Evolutionary conservation across 345 rosid genomes (phyloP).

Genomic region (Camelina neglecta): DNA sequence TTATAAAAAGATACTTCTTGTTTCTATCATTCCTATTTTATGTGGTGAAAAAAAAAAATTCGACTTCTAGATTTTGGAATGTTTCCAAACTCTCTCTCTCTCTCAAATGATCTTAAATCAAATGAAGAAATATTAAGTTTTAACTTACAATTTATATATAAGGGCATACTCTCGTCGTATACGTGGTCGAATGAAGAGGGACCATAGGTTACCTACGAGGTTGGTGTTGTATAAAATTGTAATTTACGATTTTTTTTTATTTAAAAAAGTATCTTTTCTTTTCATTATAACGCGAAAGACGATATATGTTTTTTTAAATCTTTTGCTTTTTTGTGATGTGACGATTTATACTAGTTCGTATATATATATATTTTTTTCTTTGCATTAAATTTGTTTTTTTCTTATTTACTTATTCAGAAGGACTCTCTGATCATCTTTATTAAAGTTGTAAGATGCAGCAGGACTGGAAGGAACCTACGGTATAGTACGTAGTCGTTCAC

Average conservation of each 20-base stretch:
- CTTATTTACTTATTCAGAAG: background rate
- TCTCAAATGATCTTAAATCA: slow-evolving; percentile 9
- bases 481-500: slow-evolving; percentile 18
- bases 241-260: background rate
- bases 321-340: slow-evolving; percentile 35
- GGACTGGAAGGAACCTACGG: slow-evolving; percentile 15
- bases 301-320: slow-evolving; percentile 2
- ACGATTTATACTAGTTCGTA: slow-evolving; percentile 26
- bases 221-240: slow-evolving; percentile 18
- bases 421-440: slow-evolving; percentile 9
- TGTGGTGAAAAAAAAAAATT: slow-evolving; percentile 29
- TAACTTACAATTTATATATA: background rate
- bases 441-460: slow-evolving; percentile 16
- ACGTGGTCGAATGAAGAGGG: slow-evolving; percentile 13
- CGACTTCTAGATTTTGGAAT: slow-evolving; percentile 32
- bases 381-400: background rate
- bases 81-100: slow-evolving; percentile 25
- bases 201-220: slow-evolving; percentile 25
- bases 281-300: slow-evolving; percentile 35
- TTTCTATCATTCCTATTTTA: slow-evolving; percentile 23
- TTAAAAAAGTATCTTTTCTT: background rate
- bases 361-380: background rate
- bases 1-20: slow-evolving; percentile 37
- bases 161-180: background rate
- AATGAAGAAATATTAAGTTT: background rate